These are phyloP conservation scores for Lentinula aciculospora DNA, from an alignment of 768 basidiomycete species.

Conservation along the genomic window DNA sequence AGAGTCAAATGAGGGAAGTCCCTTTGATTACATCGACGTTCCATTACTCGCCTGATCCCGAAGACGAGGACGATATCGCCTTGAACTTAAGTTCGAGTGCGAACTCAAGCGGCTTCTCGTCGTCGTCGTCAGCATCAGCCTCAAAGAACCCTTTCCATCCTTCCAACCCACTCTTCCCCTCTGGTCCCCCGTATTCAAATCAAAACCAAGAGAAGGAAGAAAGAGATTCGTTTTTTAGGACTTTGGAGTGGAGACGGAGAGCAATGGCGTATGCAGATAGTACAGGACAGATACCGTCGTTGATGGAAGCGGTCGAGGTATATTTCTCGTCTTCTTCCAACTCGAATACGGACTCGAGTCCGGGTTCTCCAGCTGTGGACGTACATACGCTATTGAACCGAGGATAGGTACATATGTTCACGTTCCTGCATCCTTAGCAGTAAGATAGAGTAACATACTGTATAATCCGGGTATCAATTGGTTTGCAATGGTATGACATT, in stretches of 20 bases:
- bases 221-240: neutral
- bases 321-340: neutral
- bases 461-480: neutral
- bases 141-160: conserved; percentile 2
- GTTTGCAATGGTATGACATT: too few relatives aligned
- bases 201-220: neutral
- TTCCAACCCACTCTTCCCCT: neutral
- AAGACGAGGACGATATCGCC: neutral
- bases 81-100: neutral
- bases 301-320: conserved; percentile 2
- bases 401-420: too few relatives aligned
- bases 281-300: neutral
- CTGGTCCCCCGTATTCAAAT: neutral
- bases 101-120: neutral
- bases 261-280: neutral
- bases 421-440: too few relatives aligned
- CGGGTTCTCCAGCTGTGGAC: neutral
- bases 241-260: neutral
- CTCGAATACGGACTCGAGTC: neutral
- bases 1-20: neutral
- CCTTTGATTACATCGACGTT: conserved; percentile 1
- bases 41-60: neutral
- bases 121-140: neutral
- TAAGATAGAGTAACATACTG: neutral
- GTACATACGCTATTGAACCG: too few relatives aligned